phyloP scores from a whole-genome alignment of 768 basidiomycete species.

The Sistotremastrum suecicum region DNA sequence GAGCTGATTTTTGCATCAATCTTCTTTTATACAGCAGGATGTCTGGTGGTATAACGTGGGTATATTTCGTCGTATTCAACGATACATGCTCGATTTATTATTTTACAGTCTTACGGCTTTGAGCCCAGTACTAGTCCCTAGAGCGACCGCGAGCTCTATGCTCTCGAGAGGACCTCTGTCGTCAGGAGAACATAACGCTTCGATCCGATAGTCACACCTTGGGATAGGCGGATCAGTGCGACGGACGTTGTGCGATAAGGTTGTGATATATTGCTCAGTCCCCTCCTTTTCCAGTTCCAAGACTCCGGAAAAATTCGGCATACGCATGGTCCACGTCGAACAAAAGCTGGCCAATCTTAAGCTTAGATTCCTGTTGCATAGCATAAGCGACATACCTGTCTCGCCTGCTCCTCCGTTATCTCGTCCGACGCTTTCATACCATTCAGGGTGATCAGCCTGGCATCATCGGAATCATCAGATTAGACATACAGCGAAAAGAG shows the following conservation, averaged over 20 bases:
- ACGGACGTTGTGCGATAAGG: not conserved
- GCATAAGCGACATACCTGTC: conserved; percentile 46
- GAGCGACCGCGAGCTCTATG: no score
- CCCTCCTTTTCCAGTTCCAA: conserved; percentile 28
- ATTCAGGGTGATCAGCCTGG: conserved; percentile 89
- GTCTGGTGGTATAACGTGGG: no score
- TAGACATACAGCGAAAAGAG: not conserved
- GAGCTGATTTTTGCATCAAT: no score
- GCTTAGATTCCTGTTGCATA: not conserved
- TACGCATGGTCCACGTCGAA: conserved; percentile 97
- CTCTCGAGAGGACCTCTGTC: no score
- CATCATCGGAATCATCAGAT: not conserved
- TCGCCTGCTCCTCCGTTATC: conserved; percentile 85
- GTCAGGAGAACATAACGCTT: no score
- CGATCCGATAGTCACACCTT: no score
- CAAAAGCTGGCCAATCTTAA: conserved; percentile 40
- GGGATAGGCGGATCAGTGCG: no score
- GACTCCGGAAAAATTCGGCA: conserved; percentile 77
- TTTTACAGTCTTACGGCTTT: no score
- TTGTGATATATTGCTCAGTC: not conserved
- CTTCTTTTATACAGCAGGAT: no score
- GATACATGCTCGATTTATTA: no score
- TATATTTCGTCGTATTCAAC: no score
- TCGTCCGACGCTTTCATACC: conserved; percentile 96
- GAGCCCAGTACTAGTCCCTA: no score